Evolutionary conservation across 805 yeast genomes (phyloP).

Genomic region (Wickerhamiella sergipiensis): DNA sequence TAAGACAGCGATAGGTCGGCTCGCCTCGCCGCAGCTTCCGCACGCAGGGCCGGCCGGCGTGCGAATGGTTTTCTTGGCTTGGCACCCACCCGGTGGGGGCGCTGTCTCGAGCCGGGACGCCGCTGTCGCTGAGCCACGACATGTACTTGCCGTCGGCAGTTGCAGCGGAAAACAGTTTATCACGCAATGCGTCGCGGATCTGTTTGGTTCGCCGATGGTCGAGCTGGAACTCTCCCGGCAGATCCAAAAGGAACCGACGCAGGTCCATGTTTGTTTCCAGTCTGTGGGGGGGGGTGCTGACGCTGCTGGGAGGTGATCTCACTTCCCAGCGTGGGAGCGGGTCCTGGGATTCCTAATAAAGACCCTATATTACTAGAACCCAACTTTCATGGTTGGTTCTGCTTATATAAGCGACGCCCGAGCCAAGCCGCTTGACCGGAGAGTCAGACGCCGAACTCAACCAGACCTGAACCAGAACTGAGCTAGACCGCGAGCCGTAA

Average conservation of each 20-base stretch:
- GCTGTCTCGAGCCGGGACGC: neutral
- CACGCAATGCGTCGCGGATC: constrained; percentile 22
- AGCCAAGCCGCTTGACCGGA: too few species aligned
- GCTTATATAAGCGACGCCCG: too few species aligned
- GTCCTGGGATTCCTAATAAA: too few species aligned
- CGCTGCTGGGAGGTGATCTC: neutral
- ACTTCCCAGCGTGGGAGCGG: too few species aligned
- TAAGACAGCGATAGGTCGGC: constrained; percentile 65
- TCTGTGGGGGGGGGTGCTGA: neutral
- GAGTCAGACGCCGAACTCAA: too few species aligned
- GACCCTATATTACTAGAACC: too few species aligned
- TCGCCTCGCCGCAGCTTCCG: constrained; percentile 63
- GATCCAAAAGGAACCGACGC: constrained; percentile 17
- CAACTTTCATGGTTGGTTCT: too few species aligned
- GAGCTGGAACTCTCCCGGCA: constrained; percentile 21
- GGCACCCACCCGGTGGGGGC: constrained; percentile 17
- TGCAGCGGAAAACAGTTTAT: constrained; percentile 32
- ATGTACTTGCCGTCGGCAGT: constrained; percentile 31
- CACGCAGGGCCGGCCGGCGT: constrained; percentile 60
- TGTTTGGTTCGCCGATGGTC: constrained; percentile 16
- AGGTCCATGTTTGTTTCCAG: neutral
- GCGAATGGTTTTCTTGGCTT: constrained; percentile 24
- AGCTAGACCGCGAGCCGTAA: too few species aligned
- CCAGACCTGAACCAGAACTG: too few species aligned
- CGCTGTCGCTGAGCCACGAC: constrained; percentile 2